A percentile compares a stretch with the other conserved stretches of the same genome.
phyloP scores from a whole-genome alignment of 768 basidiomycete species.

The Boletellus ananas region DNA sequence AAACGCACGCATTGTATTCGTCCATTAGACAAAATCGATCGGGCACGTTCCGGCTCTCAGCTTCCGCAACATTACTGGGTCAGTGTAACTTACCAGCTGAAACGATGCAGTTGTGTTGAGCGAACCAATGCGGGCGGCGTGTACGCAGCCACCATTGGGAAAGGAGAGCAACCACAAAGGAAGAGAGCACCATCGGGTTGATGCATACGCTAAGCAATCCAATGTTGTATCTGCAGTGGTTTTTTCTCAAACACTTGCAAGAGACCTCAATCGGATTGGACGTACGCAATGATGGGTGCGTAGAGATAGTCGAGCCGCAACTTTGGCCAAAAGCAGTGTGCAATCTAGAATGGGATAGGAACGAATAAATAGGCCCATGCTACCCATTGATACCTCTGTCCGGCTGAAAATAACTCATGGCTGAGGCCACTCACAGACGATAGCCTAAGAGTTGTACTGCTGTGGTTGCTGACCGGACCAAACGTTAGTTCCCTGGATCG shows the following conservation, averaged over 20 bases:
- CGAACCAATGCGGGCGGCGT: conserved; percentile 35
- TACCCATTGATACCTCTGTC: conserved; percentile 38
- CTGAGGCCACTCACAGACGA: conserved; percentile 40
- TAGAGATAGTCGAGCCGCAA: conserved; percentile 26
- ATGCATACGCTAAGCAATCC: conserved; percentile 24
- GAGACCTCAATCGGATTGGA: not conserved
- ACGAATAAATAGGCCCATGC: conserved; percentile 34
- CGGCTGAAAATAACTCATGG: conserved; percentile 31
- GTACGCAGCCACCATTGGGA: conserved; percentile 40
- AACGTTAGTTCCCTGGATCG: conserved; percentile 48
- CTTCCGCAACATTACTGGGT: not conserved
- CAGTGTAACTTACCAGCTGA: conserved; percentile 37
- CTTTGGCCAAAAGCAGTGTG: conserved; percentile 35
- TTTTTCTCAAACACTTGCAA: too few relatives aligned
- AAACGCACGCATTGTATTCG: too few relatives aligned
- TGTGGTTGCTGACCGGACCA: conserved; percentile 32
- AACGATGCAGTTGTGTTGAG: conserved; percentile 35
- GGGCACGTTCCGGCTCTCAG: not conserved
- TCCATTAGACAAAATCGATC: too few relatives aligned
- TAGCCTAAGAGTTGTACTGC: conserved; percentile 31
- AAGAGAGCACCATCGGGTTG: conserved; percentile 21
- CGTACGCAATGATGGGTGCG: conserved; percentile 28
- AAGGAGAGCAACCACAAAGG: conserved; percentile 22
- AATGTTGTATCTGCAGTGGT: not conserved
- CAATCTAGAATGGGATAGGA: conserved; percentile 43